A percentile compares a stretch with the other conserved stretches of the same genome.
Conservation (phyloP, 208 protist genomes). For the Lotmaria passim region DNA sequence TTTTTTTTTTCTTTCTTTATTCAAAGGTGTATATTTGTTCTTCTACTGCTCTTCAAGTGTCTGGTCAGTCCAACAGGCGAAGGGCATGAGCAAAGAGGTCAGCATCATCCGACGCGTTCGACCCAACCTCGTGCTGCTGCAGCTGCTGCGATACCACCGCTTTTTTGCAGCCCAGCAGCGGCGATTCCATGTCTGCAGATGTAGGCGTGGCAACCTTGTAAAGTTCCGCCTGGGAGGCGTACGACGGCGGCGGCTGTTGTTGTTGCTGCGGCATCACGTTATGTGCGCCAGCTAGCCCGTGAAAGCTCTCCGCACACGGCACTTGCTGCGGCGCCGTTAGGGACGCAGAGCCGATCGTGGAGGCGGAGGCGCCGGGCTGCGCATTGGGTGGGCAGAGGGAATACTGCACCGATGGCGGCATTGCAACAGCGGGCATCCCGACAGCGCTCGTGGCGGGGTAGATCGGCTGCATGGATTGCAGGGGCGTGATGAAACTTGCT, state of each 20-base stretch:
- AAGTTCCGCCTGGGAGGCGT: not conserved
- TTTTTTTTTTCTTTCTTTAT: slow-evolving; percentile 17
- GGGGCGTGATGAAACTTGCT: slow-evolving; percentile 13
- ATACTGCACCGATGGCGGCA: not conserved
- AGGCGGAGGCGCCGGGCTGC: not conserved
- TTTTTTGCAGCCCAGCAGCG: not conserved
- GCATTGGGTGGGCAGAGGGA: not conserved
- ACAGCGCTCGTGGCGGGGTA: not conserved
- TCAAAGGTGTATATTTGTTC: not conserved
- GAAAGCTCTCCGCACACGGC: too few species aligned
- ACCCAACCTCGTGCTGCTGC: not conserved
- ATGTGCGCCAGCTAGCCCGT: too few species aligned
- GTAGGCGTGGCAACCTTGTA: not conserved
- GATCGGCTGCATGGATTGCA: not conserved
- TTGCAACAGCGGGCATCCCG: not conserved
- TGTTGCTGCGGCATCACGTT: too few species aligned
- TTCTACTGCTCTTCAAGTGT: not conserved
- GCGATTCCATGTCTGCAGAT: not conserved
- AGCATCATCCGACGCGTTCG: slow-evolving; percentile 7
- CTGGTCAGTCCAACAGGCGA: slow-evolving; percentile 11
- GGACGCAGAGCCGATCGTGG: not conserved
- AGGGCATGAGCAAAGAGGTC: slow-evolving; percentile 11
- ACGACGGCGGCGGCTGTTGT: not conserved
- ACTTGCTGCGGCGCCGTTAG: too few species aligned
- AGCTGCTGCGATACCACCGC: not conserved